phyloP scores from a whole-genome alignment of 1,139 yeast genomes.

The Saccharomycopsis hybrid region DNA sequence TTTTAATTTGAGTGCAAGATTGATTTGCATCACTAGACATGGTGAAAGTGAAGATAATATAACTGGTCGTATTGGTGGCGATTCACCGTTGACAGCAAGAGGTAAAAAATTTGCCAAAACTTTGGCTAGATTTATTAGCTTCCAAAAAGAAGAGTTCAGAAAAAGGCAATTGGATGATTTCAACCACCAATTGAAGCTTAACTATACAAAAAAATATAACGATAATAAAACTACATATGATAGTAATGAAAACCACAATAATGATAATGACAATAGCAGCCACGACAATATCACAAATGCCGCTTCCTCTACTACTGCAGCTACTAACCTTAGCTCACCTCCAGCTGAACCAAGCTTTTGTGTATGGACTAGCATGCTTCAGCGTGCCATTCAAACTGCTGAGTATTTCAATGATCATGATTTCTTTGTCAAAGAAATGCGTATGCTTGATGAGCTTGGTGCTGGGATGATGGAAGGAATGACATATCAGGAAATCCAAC shows the following conservation, averaged over 20 bases:
- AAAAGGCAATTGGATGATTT: slow-evolving; percentile 48
- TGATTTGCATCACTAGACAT: slow-evolving; percentile 91
- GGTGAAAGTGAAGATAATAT: slow-evolving; percentile 89
- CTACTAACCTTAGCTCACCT: not conserved
- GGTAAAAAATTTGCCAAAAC: slow-evolving; percentile 73
- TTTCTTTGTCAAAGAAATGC: slow-evolving; percentile 80
- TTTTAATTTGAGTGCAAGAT: slow-evolving; percentile 84
- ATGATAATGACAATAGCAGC: not conserved
- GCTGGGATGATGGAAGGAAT: slow-evolving; percentile 90
- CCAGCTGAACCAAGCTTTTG: slow-evolving; percentile 40
- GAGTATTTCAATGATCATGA: slow-evolving; percentile 63
- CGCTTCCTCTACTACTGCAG: not conserved
- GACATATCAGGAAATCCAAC: slow-evolving; percentile 81
- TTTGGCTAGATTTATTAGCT: slow-evolving; percentile 64
- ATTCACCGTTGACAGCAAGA: slow-evolving; percentile 70
- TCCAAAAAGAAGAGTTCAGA: slow-evolving; percentile 66
- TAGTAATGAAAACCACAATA: not conserved
- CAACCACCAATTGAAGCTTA: not conserved
- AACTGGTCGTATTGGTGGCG: slow-evolving; percentile 85
- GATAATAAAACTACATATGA: not conserved
- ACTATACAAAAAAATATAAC: not conserved
- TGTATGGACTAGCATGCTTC: slow-evolving; percentile 89
- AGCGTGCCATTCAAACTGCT: slow-evolving; percentile 74
- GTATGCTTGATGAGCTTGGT: slow-evolving; percentile 89
- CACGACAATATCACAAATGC: not conserved